These are phyloP conservation scores for Stachybotrys elegans DNA, from an alignment of 2,329 filamentous ascomycete species.

Conservation along the genomic window DNA sequence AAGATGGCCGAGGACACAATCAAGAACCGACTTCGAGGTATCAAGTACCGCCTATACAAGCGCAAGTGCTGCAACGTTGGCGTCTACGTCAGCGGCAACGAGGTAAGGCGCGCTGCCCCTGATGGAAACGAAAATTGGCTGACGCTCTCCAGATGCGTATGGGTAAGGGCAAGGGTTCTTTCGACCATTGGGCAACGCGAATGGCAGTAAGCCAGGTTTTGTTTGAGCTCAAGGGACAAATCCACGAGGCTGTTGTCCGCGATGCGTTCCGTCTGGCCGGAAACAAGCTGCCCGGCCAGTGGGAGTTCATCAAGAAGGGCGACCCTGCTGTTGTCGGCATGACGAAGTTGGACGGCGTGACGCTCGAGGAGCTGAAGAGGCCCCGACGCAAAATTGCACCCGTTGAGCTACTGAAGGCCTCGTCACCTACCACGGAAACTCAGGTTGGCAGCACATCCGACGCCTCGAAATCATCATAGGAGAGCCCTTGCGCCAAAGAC, in stretches of 20 bases:
- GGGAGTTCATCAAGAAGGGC: slow-evolving; percentile 91
- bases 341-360: slow-evolving; percentile 83
- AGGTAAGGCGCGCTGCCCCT: slow-evolving; percentile 45
- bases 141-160: slow-evolving; percentile 65
- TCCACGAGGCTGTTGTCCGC: slow-evolving; percentile 90
- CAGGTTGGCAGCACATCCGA: slow-evolving; percentile 26
- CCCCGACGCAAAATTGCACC: slow-evolving; percentile 64
- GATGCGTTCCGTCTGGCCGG: slow-evolving; percentile 93
- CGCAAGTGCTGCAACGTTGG: slow-evolving; percentile 88
- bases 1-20: slow-evolving; percentile 94
- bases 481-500: no score
- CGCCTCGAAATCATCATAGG: slow-evolving; percentile 23
- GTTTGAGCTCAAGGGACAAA: slow-evolving; percentile 84
- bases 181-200: slow-evolving; percentile 92
- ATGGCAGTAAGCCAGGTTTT: slow-evolving; percentile 87
- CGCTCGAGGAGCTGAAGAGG: slow-evolving; percentile 75
- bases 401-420: slow-evolving; percentile 27
- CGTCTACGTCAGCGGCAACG: slow-evolving; percentile 92
- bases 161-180: slow-evolving; percentile 97
- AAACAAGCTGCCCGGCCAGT: slow-evolving; percentile 87
- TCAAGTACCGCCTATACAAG: slow-evolving; percentile 91
- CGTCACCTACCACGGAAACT: slow-evolving; percentile 25
- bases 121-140: neutral
- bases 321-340: slow-evolving; percentile 87
- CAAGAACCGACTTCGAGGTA: slow-evolving; percentile 77